Conservation (phyloP, 1,284 basidiomycete genomes). For the Porodaedalea pini region DNA sequence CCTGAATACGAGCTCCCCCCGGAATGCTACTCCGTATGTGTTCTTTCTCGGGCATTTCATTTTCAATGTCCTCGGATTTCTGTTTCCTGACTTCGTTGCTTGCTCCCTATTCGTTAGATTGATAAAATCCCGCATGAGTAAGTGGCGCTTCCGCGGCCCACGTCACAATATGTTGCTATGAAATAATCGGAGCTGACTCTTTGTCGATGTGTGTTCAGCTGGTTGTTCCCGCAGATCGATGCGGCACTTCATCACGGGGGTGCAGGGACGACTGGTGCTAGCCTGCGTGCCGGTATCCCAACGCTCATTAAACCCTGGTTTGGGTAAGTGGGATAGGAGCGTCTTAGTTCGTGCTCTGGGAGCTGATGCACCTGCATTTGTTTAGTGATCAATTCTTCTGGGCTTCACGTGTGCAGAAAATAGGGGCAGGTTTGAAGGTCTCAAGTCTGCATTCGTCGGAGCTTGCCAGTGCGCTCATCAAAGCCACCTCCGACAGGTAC, state of each 20-base stretch:
- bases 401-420: conserved; percentile 61
- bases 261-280: conserved; percentile 70
- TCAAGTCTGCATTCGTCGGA: conserved; percentile 47
- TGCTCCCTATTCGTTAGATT: conserved; percentile 32
- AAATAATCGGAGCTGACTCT: neutral
- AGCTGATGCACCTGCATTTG: neutral
- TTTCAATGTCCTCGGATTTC: conserved; percentile 21
- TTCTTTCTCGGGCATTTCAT: conserved; percentile 27
- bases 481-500: conserved; percentile 50
- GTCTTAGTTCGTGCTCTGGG: neutral
- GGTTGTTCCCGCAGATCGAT: conserved; percentile 73
- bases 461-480: conserved; percentile 48
- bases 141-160: conserved; percentile 20
- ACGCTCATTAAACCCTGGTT: conserved; percentile 76
- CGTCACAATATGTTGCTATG: too few species aligned
- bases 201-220: conserved; percentile 39
- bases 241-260: conserved; percentile 71
- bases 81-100: conserved; percentile 7
- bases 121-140: conserved; percentile 73
- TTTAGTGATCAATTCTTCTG: conserved; percentile 67
- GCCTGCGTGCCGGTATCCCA: conserved; percentile 66
- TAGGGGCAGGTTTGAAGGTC: conserved; percentile 53
- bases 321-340: conserved; percentile 27
- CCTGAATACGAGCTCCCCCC: conserved; percentile 40
- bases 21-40: conserved; percentile 38